Percentiles rank a stretch among this genome's conserved stretches.
Conservation (phyloP, 2,329 filamentous ascomycete genomes). For the Myriosclerotinia curreyana region DNA sequence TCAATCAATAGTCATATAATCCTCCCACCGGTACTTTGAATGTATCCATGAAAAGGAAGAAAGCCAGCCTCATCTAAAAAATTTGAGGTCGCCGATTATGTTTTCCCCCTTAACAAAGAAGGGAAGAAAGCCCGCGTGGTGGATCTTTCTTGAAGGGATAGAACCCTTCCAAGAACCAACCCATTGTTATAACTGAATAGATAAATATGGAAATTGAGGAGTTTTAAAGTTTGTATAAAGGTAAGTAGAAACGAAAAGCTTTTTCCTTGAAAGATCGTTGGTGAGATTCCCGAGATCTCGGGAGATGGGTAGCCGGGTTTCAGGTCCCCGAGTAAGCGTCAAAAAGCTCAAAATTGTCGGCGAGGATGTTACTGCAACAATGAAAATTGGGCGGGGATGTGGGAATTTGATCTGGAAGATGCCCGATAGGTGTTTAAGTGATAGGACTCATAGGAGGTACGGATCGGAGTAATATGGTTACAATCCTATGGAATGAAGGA, state of each 20-base stretch:
- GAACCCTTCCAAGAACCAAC: neutral
- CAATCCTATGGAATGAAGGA: constrained; percentile 5
- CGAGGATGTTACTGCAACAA: constrained; percentile 18
- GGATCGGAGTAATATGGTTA: constrained; percentile 10
- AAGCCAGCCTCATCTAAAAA: constrained; percentile 17
- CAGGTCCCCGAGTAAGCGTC: constrained; percentile 21
- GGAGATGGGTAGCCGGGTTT: constrained; percentile 19
- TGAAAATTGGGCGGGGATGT: constrained; percentile 1
- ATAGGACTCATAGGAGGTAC: constrained; percentile 8
- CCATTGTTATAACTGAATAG: neutral
- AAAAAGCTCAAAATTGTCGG: constrained; percentile 12
- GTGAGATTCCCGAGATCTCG: constrained; percentile 24
- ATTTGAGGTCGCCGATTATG: constrained; percentile 23
- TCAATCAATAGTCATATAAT: neutral
- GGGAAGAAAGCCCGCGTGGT: constrained; percentile 8
- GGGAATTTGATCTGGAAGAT: constrained; percentile 10
- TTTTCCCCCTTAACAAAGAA: constrained; percentile 5
- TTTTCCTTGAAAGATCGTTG: constrained; percentile 4
- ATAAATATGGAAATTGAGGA: neutral
- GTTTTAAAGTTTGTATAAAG: neutral
- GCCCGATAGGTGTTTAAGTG: constrained; percentile 5
- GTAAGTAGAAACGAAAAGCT: neutral
- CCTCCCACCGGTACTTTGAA: constrained; percentile 6
- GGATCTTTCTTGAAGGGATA: neutral
- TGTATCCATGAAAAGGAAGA: constrained; percentile 3